Evolutionary conservation across 208 protist genomes (phyloP), one percentile per base, ranked within the genome.

Genomic region (Leishmania lainsoni): DNA sequence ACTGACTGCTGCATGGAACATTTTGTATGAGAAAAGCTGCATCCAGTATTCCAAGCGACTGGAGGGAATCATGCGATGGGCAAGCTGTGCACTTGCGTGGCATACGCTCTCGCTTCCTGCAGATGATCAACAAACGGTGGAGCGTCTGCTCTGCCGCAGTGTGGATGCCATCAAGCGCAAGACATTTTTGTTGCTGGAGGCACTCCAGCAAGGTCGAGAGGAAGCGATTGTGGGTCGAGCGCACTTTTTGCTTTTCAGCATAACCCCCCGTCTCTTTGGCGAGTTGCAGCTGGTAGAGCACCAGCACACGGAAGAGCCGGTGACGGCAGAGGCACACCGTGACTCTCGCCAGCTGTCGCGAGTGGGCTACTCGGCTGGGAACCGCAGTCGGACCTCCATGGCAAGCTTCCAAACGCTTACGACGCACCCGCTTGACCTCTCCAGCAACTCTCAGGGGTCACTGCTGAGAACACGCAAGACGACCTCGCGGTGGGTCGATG

Each of bases 171-270:
- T 97, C 8, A 90, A 92, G 76, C 86, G 86, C 63, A 96, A 93
- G 78, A 79, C 84, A 0, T 93, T 94, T 80, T 78, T 97, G n/a
- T 86, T 98, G 26, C 83, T 96, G 58, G 95, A 98, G 79, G 91
- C 89, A 16, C 73, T 92, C 32, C 95, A 98, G 84, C 92, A 97
- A 63, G 91, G 87, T 0, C 84, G 86, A 16, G 86, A 90, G 51
- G 83, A 80, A n/a, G 83, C 69, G 29, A 94, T 98, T 70, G 54
- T 98, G 3, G 83, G 83, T 26, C 90, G 92, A 10, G 90, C 89
- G 39, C 75, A 77, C n/a, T 97, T 97, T 86, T 74, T 98, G 61
- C 84, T 98, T 16, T 81, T 81, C 32, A 82, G 87, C 71, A 58
- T 98, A n/a, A 92, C 87, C 22, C 93, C 95, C 35, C 90, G 89